Evolutionary conservation across 768 basidiomycete species (phyloP).

Genomic region (Lactarius indigo): DNA sequence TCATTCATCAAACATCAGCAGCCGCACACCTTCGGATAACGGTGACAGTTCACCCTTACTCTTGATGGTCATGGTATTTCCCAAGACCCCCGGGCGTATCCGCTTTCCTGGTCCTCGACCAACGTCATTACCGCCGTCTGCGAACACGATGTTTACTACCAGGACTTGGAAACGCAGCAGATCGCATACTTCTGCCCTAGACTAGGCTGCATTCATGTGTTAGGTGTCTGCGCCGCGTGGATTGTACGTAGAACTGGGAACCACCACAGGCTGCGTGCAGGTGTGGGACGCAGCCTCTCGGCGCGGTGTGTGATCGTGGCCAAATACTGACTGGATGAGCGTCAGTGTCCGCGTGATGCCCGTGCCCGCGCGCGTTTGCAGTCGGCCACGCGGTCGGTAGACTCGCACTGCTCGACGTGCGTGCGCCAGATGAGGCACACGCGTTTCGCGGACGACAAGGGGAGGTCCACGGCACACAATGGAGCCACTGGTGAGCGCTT

Average conservation of each 20-base stretch:
- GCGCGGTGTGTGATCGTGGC: constrained; percentile 34
- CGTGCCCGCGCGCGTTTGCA: constrained; percentile 34
- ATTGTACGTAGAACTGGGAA: constrained; percentile 50
- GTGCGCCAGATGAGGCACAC: constrained; percentile 31
- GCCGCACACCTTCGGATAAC: constrained; percentile 55
- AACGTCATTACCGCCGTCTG: constrained; percentile 64
- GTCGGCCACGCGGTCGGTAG: constrained; percentile 39
- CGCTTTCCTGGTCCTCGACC: constrained; percentile 57
- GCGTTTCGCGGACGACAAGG: constrained; percentile 33
- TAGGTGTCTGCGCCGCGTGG: constrained; percentile 50
- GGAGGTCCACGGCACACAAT: constrained; percentile 40
- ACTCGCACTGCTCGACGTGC: constrained; percentile 38
- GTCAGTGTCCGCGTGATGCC: constrained; percentile 41
- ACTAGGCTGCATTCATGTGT: constrained; percentile 41
- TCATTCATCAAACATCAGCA: constrained; percentile 44
- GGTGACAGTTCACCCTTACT: constrained; percentile 52
- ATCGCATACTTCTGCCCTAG: constrained; percentile 48
- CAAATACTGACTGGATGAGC: constrained; percentile 32
- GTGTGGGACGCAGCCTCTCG: constrained; percentile 47
- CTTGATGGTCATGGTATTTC: constrained; percentile 65
- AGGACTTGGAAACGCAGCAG: constrained; percentile 52
- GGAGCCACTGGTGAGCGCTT: constrained; percentile 40
- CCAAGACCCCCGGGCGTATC: constrained; percentile 49
- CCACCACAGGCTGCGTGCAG: constrained; percentile 45
- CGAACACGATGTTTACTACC: constrained; percentile 55